These are phyloP conservation scores for Penicillium brevicompactum DNA, from an alignment of 2,329 filamentous ascomycete genomes.

Conservation along the genomic window DNA sequence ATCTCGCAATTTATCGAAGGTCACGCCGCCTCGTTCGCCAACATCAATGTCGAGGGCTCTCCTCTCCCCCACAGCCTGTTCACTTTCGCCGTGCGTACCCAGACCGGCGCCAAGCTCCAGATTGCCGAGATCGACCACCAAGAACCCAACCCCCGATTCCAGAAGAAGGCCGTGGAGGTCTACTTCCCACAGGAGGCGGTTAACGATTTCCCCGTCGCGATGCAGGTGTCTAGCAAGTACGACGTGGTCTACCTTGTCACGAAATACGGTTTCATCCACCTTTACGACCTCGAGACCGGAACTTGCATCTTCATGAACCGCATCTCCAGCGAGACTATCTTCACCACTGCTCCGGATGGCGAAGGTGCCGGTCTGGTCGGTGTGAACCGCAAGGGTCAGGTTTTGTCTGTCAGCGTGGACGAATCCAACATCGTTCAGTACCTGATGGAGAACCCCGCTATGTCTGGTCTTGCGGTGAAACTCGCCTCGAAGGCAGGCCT, in stretches of 20 bases:
- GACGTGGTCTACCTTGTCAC: conserved; percentile 96
- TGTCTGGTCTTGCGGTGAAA: conserved; percentile 91
- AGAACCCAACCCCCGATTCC: conserved; percentile 82
- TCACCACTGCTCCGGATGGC: conserved; percentile 83
- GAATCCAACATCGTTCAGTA: conserved; percentile 91
- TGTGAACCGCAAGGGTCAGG: conserved; percentile 97
- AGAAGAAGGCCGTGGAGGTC: conserved; percentile 95
- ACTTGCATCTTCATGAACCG: conserved; percentile 99
- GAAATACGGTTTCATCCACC: conserved; percentile 98
- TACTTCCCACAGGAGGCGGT: conserved; percentile 95
- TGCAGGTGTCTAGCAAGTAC: conserved; percentile 96
- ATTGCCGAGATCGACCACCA: conserved; percentile 97
- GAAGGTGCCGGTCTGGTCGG: conserved; percentile 87
- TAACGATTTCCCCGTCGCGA: conserved; percentile 96
- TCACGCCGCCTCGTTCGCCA: conserved; percentile 92
- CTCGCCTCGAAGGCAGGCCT: conserved; percentile 91
- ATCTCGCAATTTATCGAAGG: conserved; percentile 98
- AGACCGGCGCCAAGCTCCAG: conserved; percentile 90
- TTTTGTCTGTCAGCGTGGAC: conserved; percentile 90
- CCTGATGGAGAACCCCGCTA: conserved; percentile 93
- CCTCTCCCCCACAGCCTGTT: conserved; percentile 92
- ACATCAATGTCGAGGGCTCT: conserved; percentile 83
- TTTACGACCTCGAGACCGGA: conserved; percentile 95
- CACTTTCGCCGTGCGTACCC: conserved; percentile 90
- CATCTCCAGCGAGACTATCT: conserved; percentile 98